These are phyloP conservation scores for Thraustochytrium sp. DNA, from an alignment of 352 stramenopile species.

Conservation along the genomic window DNA sequence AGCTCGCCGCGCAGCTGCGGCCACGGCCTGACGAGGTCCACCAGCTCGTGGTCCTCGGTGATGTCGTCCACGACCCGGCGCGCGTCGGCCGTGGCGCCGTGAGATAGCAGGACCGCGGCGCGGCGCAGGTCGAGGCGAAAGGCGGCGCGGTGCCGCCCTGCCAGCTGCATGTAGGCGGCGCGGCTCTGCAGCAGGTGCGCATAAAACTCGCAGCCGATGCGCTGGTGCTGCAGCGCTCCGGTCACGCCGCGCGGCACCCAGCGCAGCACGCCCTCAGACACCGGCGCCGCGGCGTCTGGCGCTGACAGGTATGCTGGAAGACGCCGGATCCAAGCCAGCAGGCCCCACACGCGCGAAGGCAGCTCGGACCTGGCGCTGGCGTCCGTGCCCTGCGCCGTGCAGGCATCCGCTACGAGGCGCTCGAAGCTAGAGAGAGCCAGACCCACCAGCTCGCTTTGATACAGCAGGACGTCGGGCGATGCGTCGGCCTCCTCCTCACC, in stretches of 20 bases:
- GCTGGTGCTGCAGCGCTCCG: background rate
- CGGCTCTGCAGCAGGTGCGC: background rate
- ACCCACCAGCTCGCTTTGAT: slow-evolving; percentile 16
- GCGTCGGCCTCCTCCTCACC: background rate
- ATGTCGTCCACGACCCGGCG: background rate
- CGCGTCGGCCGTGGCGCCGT: background rate
- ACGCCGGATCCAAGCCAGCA: background rate
- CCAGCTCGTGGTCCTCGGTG: background rate
- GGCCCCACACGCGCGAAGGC: background rate
- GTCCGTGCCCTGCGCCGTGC: too few species aligned
- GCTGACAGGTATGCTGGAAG: background rate
- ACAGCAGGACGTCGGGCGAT: background rate
- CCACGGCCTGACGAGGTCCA: background rate
- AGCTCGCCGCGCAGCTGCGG: background rate
- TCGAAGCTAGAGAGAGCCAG: background rate
- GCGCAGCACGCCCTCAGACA: background rate
- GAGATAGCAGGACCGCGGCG: background rate
- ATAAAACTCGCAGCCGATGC: background rate
- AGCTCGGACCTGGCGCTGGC: too few species aligned
- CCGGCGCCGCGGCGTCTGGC: background rate
- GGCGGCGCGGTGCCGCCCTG: background rate
- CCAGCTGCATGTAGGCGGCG: background rate
- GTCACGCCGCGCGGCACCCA: background rate
- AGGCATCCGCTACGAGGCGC: background rate
- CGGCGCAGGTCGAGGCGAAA: background rate